These are phyloP conservation scores for Aspergillus hortae DNA, from an alignment of 2,329 filamentous ascomycete species.

Conservation along the genomic window DNA sequence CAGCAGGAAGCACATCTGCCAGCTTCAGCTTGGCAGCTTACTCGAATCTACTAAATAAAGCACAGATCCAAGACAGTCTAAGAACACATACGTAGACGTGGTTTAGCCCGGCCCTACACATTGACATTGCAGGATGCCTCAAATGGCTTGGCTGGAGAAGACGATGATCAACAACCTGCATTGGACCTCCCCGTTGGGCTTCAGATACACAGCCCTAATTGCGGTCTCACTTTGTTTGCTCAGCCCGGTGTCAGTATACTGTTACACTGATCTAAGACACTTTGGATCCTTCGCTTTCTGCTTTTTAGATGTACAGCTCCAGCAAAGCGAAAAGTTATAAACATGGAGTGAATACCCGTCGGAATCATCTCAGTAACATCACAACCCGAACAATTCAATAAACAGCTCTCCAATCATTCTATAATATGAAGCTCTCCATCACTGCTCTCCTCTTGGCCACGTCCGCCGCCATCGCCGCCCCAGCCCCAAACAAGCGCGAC, in stretches of 20 bases:
- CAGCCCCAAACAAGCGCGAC: constrained; percentile 1
- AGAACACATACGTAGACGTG: background rate
- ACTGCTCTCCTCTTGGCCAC: constrained; percentile 13
- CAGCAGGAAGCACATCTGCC: no score
- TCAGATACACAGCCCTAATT: background rate
- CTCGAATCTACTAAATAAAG: no score
- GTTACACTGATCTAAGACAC: background rate
- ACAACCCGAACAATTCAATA: background rate
- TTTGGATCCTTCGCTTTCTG: background rate
- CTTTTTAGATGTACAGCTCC: background rate
- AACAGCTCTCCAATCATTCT: background rate
- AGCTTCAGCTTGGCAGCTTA: no score
- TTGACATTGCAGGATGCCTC: background rate
- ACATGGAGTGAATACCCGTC: background rate
- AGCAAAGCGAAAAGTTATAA: background rate
- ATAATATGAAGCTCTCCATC: constrained; percentile 18
- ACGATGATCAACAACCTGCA: background rate
- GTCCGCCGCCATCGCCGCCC: constrained; percentile 13
- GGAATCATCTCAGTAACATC: background rate
- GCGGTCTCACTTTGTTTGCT: background rate
- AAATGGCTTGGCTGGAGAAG: background rate
- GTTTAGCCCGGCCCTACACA: background rate
- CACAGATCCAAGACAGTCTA: no score
- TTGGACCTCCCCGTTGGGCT: background rate
- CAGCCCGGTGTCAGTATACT: background rate